Evolutionary conservation across 805 yeast genomes (phyloP).

Genomic region (Starmerella lactis-condensi): DNA sequence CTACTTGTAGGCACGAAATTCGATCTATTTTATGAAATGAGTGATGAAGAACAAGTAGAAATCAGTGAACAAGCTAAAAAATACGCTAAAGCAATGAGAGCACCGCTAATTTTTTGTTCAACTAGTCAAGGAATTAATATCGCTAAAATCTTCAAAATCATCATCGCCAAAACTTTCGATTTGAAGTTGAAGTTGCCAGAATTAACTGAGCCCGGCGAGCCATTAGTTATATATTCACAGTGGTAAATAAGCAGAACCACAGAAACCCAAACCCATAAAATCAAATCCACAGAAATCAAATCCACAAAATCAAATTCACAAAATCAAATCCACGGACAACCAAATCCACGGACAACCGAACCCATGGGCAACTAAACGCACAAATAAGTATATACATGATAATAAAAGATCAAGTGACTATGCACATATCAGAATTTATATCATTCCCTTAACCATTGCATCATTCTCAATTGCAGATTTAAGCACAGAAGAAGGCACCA

Average conservation of each 20-base stretch:
- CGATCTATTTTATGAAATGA: conserved; percentile 64
- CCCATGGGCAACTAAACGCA: too few relatives aligned
- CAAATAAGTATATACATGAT: too few relatives aligned
- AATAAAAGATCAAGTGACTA: neutral
- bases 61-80: conserved; percentile 65
- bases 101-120: conserved; percentile 69
- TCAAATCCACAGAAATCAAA: neutral
- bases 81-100: conserved; percentile 78
- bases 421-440: conserved; percentile 11
- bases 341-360: too few relatives aligned
- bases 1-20: conserved; percentile 84
- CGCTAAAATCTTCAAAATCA: conserved; percentile 81
- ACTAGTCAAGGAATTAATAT: conserved; percentile 83
- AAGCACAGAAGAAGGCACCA: conserved; percentile 54
- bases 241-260: too few relatives aligned
- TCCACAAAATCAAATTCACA: neutral
- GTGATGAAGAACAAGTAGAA: conserved; percentile 65
- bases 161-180: conserved; percentile 79
- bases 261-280: neutral
- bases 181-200: conserved; percentile 68
- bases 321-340: too few relatives aligned
- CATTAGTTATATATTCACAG: conserved; percentile 49
- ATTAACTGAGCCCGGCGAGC: conserved; percentile 75
- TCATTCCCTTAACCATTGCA: conserved; percentile 25
- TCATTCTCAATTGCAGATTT: conserved; percentile 42